phyloP scores from a whole-genome alignment of 495 filamentous ascomycete genomes.

The Bryoglossum gracile region DNA sequence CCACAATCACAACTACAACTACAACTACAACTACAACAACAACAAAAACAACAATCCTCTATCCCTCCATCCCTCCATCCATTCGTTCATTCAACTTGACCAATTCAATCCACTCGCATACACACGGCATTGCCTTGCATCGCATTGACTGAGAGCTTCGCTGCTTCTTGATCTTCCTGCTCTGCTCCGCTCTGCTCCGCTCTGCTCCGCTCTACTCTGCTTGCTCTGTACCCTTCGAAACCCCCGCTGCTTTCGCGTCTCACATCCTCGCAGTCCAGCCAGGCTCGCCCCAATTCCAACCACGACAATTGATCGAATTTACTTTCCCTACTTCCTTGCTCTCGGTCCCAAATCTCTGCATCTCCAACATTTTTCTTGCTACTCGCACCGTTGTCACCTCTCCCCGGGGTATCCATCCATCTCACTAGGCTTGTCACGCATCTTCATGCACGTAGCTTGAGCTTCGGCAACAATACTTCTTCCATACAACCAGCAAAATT shows the following conservation, averaged over 20 bases:
- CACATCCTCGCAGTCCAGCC: conserved; percentile 9
- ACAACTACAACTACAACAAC: no score
- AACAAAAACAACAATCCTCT: no score
- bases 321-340: conserved; percentile 13
- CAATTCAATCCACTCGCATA: background rate
- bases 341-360: conserved; percentile 1
- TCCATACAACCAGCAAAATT: conserved; percentile 14
- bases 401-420: conserved; percentile 5
- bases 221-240: background rate
- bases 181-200: background rate
- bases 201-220: background rate
- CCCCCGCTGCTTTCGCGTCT: conserved; percentile 19
- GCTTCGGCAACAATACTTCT: conserved; percentile 15
- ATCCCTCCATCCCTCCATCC: no score
- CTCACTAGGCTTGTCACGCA: conserved; percentile 8
- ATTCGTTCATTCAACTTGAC: no score
- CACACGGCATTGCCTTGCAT: background rate
- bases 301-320: conserved; percentile 13
- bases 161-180: conserved; percentile 9
- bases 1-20: no score
- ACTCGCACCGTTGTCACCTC: conserved; percentile 3
- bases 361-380: conserved; percentile 2
- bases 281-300: conserved; percentile 16
- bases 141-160: conserved; percentile 13
- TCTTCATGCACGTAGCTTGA: conserved; percentile 25